Evolutionary conservation across 352 stramenopile genomes (phyloP), one percentile per base, ranked within the genome.

Genomic region (Phytopythium oedochilum): DNA sequence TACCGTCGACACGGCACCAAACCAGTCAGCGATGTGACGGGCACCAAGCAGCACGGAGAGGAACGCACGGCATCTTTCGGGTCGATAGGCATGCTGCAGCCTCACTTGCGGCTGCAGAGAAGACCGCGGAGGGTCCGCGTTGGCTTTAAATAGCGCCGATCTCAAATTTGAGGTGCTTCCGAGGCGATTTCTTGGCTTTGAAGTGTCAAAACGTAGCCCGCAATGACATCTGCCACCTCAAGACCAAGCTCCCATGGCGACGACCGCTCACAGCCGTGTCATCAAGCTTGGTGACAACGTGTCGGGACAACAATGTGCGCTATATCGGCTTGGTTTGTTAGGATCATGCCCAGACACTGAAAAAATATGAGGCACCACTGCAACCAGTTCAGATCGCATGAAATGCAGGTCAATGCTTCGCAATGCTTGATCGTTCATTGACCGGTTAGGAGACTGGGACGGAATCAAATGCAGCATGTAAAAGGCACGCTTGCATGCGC

Each of bases 51-150:
- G 7, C 22, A 28, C 4, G 14, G 20, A 2, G 25, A 20, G 29
- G 18, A 28, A 49, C 60, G 20, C 47, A 83, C 73, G 29, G 63
- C 73, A 61, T 83, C 70, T 64, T 76, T 61, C 31, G 73, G 73
- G 15, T 70, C 57, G 15, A 74, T 32, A 14, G 28, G 36, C 43
- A 53, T 53, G 42, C 2, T 48, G 45, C n/a, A 14, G 43, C 22
- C 29, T 5, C 18, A 8, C 18, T 35, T 31, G 28, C n/a, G 11
- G 28, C 11, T 22, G 2, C 20, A 5, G 14, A 23, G 5, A 18
- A 28, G 38, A 17, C 11, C 23, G 10, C 20, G 0, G 5, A 22
- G 23, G 4, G 34, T 4, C 14, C 17, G 20, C 11, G 10, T 3
- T 14, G 14, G 12, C 42, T 48, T 34, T 34, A 34, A 22, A 20